Evolutionary conservation across 192 early-diverging fungal species (phyloP), one percentile per base, ranked within the genome.

Genomic region (Dispira parvispora): DNA sequence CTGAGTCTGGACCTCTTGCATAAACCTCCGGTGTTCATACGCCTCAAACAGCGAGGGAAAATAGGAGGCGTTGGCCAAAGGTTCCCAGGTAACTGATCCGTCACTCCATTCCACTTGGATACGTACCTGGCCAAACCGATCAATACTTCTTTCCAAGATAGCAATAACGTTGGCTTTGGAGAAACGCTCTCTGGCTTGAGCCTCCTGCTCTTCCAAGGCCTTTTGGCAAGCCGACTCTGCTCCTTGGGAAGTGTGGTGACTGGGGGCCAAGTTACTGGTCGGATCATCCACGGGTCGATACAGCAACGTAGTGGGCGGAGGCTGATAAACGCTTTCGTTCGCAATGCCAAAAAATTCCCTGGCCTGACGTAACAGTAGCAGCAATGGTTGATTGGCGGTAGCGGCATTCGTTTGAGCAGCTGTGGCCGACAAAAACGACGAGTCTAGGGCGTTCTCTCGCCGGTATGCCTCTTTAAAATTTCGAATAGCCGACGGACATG

Each of bases 91-190:
- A 11, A 18, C 27, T 2, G 26, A 11, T 20, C 57, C 57, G 26
- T 11, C 21, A 14, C 14, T 18, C 57, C 57, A 60, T 21, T 60
- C 14, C 32, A 60, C 57, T 21, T 60, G 57, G 12, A 60, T 42
- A 13, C 57, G 57, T 2, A 60, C 57, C 18, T 21, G 57, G 2
- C 57, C 57, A 14, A 26, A 18, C 5, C 21, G 25, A 21, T 60
- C 57, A 12, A 18, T 14, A 13, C 11, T 21, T 1, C 57, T 28
- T 16, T 43, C 32, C 12, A 60, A 14, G 57, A 60, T 27, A 14
- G 26, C 42, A 14, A 27, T 60, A 18, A 60, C 57, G 11, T 43
- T 28, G 32, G 32, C 38, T 12, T 16, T 14, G 16, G 13, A 5
- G 27, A 56, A 56, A 16, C 54, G 54, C 54, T 56, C n/a, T 16